Evolutionary conservation across 306 rosid genomes (phyloP), one percentile per base, ranked within the genome.

Genomic region (Cucumis melo): DNA sequence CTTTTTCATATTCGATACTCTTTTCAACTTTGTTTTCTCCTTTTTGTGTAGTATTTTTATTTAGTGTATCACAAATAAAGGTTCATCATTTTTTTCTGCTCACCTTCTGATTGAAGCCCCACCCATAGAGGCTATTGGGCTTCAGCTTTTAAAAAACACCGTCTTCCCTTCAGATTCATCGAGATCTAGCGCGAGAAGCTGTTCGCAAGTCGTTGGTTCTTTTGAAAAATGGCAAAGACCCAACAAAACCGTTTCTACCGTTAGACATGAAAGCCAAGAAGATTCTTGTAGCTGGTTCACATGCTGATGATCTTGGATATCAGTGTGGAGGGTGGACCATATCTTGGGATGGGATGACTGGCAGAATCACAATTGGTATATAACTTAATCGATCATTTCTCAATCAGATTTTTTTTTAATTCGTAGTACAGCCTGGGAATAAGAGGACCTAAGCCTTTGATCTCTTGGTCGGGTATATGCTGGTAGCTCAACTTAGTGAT

Each of bases 301-400:
- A 93, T 32, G 93, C 91, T 0, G 92, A 91, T 82, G 78, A 93
- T 87, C 88, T 93, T 61, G 98, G 97, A 64, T 91, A 60, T 82
- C 98, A 91, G 72, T 90, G 98, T 64, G 97, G 98, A 66, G 97
- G 98, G 74, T 89, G 98, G 97, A 93, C 97, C 5, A 80, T 73
- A 58, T 81, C 89, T 36, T 88, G 90, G 94, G 41, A 62, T 77
- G 98, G 97, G 58, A 7, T 68, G 16, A 80, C 87, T 27, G 97
- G 98, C 65, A 82, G 82, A 79, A 88, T 86, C 38, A 90, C 97
- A 10, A 39, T 86, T 46, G 97, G 97, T 90, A 91, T 56, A 85
- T 46, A 65, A 44, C 63, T 56, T 64, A 36, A 14, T 65, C 16
- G 60, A 29, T 57, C 44, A 20, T 53, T 39, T 73, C 44, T 46